phyloP scores from a whole-genome alignment of 345 rosid genomes.

The Eucalyptus lansdowneana region DNA sequence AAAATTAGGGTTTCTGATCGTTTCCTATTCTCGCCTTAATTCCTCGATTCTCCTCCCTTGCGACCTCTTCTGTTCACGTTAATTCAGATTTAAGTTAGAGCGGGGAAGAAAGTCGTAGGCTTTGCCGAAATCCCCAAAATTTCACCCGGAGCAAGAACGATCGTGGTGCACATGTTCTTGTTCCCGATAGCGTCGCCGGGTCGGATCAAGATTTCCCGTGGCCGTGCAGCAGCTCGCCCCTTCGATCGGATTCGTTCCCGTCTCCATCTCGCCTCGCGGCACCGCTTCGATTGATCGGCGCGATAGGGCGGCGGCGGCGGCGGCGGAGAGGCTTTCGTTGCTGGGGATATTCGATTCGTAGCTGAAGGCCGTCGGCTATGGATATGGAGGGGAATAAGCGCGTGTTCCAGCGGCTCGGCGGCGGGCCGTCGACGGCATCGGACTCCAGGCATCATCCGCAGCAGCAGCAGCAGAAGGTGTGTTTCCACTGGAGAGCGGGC shows the following conservation, averaged over 20 bases:
- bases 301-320: neutral
- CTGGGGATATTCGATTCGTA: neutral
- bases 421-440: conserved; percentile 17
- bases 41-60: neutral
- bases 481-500: conserved; percentile 86
- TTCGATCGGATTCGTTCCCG: neutral
- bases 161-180: neutral
- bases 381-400: conserved; percentile 73
- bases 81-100: neutral
- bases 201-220: neutral
- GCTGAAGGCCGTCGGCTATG: conserved; percentile 12
- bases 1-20: neutral
- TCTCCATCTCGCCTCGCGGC: neutral
- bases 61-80: neutral
- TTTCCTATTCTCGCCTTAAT: neutral
- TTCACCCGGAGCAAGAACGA: neutral
- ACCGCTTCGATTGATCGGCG: neutral
- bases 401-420: conserved; percentile 66
- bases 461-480: conserved; percentile 38
- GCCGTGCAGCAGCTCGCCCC: neutral
- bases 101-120: neutral
- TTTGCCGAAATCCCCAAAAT: neutral
- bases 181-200: neutral
- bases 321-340: neutral
- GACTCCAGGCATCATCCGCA: conserved; percentile 17